Evolutionary conservation across 2,329 filamentous ascomycete species (phyloP).

Genomic region (Penicillium brasilianum): DNA sequence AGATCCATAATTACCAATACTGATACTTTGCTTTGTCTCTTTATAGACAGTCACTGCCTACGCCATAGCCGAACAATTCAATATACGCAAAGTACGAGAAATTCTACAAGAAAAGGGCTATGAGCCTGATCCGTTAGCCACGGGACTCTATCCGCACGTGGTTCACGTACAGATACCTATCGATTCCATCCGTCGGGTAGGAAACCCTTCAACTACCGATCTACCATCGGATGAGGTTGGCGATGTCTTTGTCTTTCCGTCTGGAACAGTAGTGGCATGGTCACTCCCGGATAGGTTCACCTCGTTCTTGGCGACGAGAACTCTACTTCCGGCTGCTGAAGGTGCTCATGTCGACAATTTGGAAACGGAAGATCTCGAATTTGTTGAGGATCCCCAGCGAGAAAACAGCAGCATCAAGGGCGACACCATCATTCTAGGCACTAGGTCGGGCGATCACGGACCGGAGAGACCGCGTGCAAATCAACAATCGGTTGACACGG

Average conservation of each 20-base stretch:
- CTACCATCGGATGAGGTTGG: constrained; percentile 60
- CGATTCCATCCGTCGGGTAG: constrained; percentile 51
- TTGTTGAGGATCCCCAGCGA: constrained; percentile 72
- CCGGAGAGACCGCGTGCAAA: constrained; percentile 30
- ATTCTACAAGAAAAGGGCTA: constrained; percentile 65
- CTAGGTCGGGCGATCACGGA: constrained; percentile 54
- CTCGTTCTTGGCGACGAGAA: constrained; percentile 69
- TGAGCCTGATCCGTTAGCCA: constrained; percentile 65
- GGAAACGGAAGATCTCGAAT: constrained; percentile 90
- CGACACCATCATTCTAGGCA: constrained; percentile 88
- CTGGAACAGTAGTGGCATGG: constrained; percentile 92
- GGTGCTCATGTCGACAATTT: constrained; percentile 72
- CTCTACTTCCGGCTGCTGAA: constrained; percentile 76
- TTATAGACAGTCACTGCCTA: constrained; percentile 64
- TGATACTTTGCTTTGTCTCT: constrained; percentile 3
- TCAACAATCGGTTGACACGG: constrained; percentile 59
- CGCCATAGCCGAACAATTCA: constrained; percentile 70
- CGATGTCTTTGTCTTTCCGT: constrained; percentile 95
- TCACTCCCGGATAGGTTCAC: constrained; percentile 78
- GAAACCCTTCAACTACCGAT: constrained; percentile 46
- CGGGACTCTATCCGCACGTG: constrained; percentile 68
- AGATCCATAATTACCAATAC: neutral
- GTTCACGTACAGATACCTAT: constrained; percentile 62
- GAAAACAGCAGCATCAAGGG: constrained; percentile 80
- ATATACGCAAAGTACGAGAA: constrained; percentile 62